Conservation (phyloP, 768 basidiomycete genomes). For the Podaxis rugospora region DNA sequence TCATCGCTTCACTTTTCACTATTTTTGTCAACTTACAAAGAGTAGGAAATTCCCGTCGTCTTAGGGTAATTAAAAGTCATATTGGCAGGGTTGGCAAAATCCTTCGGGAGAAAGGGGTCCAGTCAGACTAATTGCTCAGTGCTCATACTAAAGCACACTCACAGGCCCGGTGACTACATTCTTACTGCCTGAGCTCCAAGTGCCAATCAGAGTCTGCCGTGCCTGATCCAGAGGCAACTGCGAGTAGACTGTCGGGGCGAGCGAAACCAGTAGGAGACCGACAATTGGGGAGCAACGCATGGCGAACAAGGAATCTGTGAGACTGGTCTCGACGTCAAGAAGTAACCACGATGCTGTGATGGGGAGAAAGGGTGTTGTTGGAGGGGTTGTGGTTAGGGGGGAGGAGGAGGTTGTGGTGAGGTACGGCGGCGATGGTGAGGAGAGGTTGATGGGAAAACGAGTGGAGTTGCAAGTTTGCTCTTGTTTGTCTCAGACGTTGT, state of each 20-base stretch:
- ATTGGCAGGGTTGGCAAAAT: slow-evolving; percentile 82
- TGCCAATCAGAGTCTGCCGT: slow-evolving; percentile 47
- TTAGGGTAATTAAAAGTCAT: slow-evolving; percentile 78
- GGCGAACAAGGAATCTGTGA: slow-evolving; percentile 16
- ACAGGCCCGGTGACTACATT: slow-evolving; percentile 80
- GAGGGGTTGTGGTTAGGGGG: slow-evolving; percentile 8
- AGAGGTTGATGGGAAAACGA: slow-evolving; percentile 23
- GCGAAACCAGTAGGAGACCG: slow-evolving; percentile 33
- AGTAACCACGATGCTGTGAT: not conserved
- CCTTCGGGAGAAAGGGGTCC: slow-evolving; percentile 35
- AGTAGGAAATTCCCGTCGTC: slow-evolving; percentile 83
- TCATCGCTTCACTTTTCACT: not conserved
- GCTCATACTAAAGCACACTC: slow-evolving; percentile 30
- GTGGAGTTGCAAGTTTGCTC: slow-evolving; percentile 25
- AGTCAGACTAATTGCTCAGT: slow-evolving; percentile 5
- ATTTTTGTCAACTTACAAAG: slow-evolving; percentile 64
- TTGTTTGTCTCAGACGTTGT: slow-evolving; percentile 24
- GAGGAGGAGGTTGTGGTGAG: slow-evolving; percentile 11
- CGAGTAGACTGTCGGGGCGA: slow-evolving; percentile 21
- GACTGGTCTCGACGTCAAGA: not conserved
- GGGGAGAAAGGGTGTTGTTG: slow-evolving; percentile 4
- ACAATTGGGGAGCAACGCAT: slow-evolving; percentile 39
- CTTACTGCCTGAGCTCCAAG: slow-evolving; percentile 81
- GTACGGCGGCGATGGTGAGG: slow-evolving; percentile 23
- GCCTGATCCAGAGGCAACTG: slow-evolving; percentile 1